A percentile compares a stretch with the other conserved stretches of the same genome.
Evolutionary conservation across 371 early-diverging fungal genomes (phyloP).

Genomic region (Mucor piriformis): DNA sequence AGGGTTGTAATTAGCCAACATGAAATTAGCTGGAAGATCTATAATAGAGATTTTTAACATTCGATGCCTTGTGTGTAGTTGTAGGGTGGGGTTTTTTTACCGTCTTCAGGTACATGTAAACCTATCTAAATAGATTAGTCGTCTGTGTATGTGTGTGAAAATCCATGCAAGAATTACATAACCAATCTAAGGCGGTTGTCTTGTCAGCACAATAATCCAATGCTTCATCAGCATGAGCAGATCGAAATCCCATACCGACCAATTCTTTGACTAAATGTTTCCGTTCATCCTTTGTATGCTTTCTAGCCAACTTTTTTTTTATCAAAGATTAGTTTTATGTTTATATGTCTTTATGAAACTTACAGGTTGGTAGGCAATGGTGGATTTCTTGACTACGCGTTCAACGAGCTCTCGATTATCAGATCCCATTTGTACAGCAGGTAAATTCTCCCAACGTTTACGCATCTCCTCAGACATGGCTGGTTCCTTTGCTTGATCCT

Average conservation of each 20-base stretch:
- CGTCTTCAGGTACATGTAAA: slow-evolving; percentile 87
- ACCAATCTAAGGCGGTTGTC: slow-evolving; percentile 78
- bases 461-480: slow-evolving; percentile 47
- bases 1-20: slow-evolving; percentile 63
- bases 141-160: too few species aligned
- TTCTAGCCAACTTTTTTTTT: slow-evolving; percentile 15
- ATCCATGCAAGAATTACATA: too few species aligned
- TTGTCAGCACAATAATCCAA: slow-evolving; percentile 59
- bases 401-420: slow-evolving; percentile 67
- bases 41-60: background rate
- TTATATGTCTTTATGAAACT: slow-evolving; percentile 30
- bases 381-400: slow-evolving; percentile 55
- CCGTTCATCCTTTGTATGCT: slow-evolving; percentile 45
- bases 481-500: slow-evolving; percentile 7
- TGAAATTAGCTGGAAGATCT: slow-evolving; percentile 70
- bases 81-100: slow-evolving; percentile 21
- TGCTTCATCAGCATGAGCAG: slow-evolving; percentile 76
- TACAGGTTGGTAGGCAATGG: slow-evolving; percentile 35
- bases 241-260: slow-evolving; percentile 72
- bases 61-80: background rate
- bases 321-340: slow-evolving; percentile 1
- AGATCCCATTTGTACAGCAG: slow-evolving; percentile 71
- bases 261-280: slow-evolving; percentile 46
- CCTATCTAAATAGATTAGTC: slow-evolving; percentile 36
- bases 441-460: slow-evolving; percentile 72